A percentile compares a stretch with the other conserved stretches of the same genome.
Conservation (phyloP, 139 green algal genomes). For the Chlamydomonas schloesseri region DNA sequence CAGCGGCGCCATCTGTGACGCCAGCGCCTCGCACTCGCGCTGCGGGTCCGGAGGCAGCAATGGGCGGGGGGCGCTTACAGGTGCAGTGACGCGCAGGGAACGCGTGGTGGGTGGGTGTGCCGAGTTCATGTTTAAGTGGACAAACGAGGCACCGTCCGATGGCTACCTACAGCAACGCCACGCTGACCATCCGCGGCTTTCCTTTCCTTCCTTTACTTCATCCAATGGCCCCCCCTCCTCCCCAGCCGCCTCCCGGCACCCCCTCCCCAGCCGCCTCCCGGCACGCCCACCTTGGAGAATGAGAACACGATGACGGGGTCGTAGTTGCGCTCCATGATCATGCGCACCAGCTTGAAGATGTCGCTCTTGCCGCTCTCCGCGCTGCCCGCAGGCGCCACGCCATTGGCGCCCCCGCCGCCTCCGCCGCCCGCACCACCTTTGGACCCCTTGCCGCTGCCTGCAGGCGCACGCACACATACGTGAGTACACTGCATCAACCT, state of each 20-base stretch:
- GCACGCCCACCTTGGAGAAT: constrained; percentile 86
- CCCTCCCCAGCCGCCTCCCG: too few relatives aligned
- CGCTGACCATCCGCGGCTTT: too few relatives aligned
- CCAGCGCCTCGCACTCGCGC: constrained; percentile 77
- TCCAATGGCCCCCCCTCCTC: too few relatives aligned
- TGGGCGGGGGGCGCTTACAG: too few relatives aligned
- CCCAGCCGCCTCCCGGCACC: too few relatives aligned
- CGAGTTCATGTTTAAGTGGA: too few relatives aligned
- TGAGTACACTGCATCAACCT: too few relatives aligned
- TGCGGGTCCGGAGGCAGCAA: neutral
- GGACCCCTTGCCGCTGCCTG: neutral
- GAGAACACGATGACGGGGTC: constrained; percentile 96
- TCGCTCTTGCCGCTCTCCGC: constrained; percentile 65
- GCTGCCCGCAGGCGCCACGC: neutral
- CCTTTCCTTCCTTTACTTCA: too few relatives aligned
- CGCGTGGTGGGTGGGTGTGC: neutral
- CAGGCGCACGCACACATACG: neutral
- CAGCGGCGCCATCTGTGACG: constrained; percentile 61
- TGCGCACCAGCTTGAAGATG: constrained; percentile 93
- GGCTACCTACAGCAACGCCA: too few relatives aligned
- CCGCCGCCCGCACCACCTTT: constrained; percentile 12
- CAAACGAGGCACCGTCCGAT: too few relatives aligned
- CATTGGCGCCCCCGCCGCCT: constrained; percentile 31
- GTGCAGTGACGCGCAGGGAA: too few relatives aligned
- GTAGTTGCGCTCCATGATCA: constrained; percentile 89